These are phyloP conservation scores for Ottelia alismoides DNA, from an alignment of 106 monocot species.

Conservation along the genomic window DNA sequence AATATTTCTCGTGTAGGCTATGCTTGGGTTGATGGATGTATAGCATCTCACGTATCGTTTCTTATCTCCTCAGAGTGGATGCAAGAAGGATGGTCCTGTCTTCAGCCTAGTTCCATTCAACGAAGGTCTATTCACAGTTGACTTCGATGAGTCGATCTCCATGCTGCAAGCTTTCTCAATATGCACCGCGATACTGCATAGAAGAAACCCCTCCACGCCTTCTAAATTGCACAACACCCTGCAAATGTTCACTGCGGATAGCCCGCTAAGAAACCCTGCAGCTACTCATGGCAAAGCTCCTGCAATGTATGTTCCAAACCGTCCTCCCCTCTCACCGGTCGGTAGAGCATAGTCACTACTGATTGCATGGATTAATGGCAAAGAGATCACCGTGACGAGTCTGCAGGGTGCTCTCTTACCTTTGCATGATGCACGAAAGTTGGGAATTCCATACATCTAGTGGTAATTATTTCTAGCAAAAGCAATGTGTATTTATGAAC, in stretches of 20 bases:
- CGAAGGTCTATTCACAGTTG: conserved; percentile 62
- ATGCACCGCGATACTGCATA: too few species aligned
- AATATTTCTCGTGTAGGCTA: background rate
- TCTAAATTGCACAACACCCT: too few species aligned
- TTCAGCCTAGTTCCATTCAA: conserved; percentile 63
- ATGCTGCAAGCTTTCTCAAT: conserved; percentile 82
- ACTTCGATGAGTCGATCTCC: conserved; percentile 46
- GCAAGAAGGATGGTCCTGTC: conserved; percentile 15
- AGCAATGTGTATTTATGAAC: too few species aligned
- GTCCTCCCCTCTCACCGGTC: background rate
- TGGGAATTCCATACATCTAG: too few species aligned
- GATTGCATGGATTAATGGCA: too few species aligned
- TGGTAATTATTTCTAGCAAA: too few species aligned
- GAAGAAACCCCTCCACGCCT: too few species aligned
- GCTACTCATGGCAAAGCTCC: background rate
- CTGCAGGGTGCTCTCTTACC: too few species aligned
- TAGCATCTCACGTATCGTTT: background rate
- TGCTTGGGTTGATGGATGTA: background rate
- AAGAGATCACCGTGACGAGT: too few species aligned
- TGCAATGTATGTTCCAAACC: background rate
- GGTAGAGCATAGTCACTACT: background rate
- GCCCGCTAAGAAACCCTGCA: background rate
- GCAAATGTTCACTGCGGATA: too few species aligned
- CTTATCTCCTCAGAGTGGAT: conserved; percentile 3
- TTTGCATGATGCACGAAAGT: too few species aligned